A percentile compares a stretch with the other conserved stretches of the same genome.
Evolutionary conservation across 2,329 filamentous ascomycete species (phyloP).

Genomic region (Ophiostoma populinum): DNA sequence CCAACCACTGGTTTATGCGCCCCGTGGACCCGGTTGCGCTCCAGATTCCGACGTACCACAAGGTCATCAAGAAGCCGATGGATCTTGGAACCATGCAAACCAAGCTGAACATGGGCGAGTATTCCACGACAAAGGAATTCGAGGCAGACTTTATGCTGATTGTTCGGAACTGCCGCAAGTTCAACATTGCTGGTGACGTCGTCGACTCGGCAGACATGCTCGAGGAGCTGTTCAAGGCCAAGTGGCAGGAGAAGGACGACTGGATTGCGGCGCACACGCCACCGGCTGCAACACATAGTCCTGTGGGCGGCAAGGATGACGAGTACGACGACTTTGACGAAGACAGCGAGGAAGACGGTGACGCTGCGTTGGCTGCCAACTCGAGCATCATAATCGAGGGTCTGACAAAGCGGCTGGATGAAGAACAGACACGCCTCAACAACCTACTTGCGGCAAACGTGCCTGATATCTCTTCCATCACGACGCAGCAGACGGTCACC

Average conservation of each 20-base stretch:
- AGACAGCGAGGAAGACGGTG: conserved; percentile 37
- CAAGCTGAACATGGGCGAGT: conserved; percentile 64
- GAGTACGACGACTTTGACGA: conserved; percentile 51
- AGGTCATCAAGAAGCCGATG: conserved; percentile 93
- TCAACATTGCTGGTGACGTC: conserved; percentile 39
- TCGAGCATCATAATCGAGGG: conserved; percentile 32
- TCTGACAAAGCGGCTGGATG: conserved; percentile 32
- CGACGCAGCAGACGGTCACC: conserved; percentile 44
- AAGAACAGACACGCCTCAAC: conserved; percentile 42
- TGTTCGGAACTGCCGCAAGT: conserved; percentile 78
- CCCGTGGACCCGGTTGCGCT: conserved; percentile 89
- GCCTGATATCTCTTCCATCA: conserved; percentile 33
- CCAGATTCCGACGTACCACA: conserved; percentile 85
- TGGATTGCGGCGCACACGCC: conserved; percentile 55
- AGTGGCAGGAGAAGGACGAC: conserved; percentile 63
- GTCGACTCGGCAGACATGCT: conserved; percentile 46
- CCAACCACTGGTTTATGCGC: conserved; percentile 59
- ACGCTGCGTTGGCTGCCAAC: conserved; percentile 26
- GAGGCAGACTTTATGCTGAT: conserved; percentile 70
- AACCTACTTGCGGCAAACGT: conserved; percentile 31
- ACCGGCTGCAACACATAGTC: conserved; percentile 1
- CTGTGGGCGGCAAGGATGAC: conserved; percentile 47
- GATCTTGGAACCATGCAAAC: conserved; percentile 67
- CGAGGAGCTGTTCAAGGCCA: conserved; percentile 54
- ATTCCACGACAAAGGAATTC: conserved; percentile 69